Evolutionary conservation across 805 yeast genomes (phyloP).

Genomic region (Kuraishia piskuri): DNA sequence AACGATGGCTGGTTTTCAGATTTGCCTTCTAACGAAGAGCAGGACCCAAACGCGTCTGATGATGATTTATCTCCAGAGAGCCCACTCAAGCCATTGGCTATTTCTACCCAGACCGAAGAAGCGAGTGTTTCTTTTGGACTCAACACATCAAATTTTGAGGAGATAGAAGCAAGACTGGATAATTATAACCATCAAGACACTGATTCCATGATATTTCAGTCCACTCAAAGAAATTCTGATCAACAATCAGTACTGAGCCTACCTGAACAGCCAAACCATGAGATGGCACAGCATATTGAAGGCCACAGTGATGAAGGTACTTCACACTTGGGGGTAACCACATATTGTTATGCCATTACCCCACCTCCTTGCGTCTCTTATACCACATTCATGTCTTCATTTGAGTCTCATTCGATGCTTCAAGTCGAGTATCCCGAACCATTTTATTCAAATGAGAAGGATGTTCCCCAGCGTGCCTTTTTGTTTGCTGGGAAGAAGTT

Average conservation of each 20-base stretch:
- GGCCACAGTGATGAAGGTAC: too few species aligned
- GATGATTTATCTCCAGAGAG: not conserved
- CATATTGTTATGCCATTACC: not conserved
- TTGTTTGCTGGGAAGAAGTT: constrained; percentile 62
- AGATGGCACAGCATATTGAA: not conserved
- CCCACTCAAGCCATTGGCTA: not conserved
- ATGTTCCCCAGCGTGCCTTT: constrained; percentile 46
- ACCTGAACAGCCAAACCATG: not conserved
- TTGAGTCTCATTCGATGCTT: constrained; percentile 38
- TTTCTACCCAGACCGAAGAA: not conserved
- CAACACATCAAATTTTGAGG: not conserved
- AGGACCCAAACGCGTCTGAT: not conserved
- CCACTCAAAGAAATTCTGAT: not conserved
- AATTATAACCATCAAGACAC: not conserved
- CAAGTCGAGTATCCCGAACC: constrained; percentile 55
- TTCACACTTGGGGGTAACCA: not conserved
- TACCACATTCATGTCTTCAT: constrained; percentile 6
- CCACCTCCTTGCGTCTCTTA: not conserved
- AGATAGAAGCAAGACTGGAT: constrained; percentile 1
- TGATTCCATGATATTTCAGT: not conserved
- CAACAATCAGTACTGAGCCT: not conserved
- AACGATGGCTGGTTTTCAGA: not conserved
- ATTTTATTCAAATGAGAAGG: constrained; percentile 43
- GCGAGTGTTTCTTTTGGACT: not conserved
- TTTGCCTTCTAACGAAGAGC: not conserved